Evolutionary conservation across 306 rosid genomes (phyloP), one percentile per base, ranked within the genome.

Genomic region (Pterocarpus macrocarpus): DNA sequence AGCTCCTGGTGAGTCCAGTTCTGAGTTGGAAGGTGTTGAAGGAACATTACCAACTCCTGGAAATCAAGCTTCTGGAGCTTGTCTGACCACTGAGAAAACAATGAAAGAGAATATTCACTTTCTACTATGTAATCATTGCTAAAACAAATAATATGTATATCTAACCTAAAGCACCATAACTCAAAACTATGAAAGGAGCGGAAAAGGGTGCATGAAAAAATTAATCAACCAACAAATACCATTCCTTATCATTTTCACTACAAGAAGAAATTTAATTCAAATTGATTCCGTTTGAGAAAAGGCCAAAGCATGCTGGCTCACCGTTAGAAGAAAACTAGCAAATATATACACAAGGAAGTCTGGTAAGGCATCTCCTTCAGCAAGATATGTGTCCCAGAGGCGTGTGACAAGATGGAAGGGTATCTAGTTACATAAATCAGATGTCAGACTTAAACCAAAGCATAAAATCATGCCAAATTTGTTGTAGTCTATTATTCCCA

Each of bases 351-450:
- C 98, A 76, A 96, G 99, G 87, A 96, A 96, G 83, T 96, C 97
- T 43, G 99, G 97, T 80, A 96, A 87, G 44, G 94, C 97, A 81
- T 96, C 97, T 81, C 99, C 99, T 87, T 96, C 98, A 3, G 99
- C 98, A 72, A 96, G 99, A 82, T 93, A 96, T 3, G 99, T 96
- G 86, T 96, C 99, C 99, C 99, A 96, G 64, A 96, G 88, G 82
- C 99, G 99, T 11, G 94, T 87, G 69, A 96, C 90, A n/a, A 96
- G 94, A 82, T 89, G 83, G 85, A 92, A 96, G 64, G 99, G 99
- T 79, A 96, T 88, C 99, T 96, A 84, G 66, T 75, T 32, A 43
- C 77, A 86, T 53, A 85, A 61, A 79, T 63, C 50, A 71, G 43
- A 38, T 70, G 73, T 88, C 64, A 88, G 83, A 64, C 71, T 58